Conservation (phyloP, 345 rosid species). For the Eucalyptus lansdowneana region DNA sequence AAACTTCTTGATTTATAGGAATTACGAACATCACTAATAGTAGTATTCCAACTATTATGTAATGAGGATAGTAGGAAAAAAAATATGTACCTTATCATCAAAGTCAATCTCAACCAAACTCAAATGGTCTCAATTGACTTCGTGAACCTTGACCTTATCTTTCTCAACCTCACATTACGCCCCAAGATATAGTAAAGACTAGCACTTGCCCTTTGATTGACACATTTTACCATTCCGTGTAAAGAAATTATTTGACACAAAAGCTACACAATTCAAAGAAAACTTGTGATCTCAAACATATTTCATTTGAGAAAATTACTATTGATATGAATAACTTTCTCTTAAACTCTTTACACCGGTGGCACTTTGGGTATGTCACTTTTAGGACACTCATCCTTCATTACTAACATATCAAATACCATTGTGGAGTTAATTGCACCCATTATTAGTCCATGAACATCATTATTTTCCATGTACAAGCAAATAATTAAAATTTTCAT, state of each 20-base stretch:
- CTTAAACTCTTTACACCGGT: neutral
- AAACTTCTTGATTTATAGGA: neutral
- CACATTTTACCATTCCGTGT: no score
- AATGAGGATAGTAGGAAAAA: neutral
- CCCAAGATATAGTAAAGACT: neutral
- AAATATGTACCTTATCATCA: neutral
- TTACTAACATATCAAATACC: neutral
- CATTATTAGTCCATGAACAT: neutral
- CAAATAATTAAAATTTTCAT: neutral
- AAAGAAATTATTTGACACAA: neutral
- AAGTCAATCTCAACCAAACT: neutral
- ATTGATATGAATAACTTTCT: neutral
- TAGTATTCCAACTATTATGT: neutral
- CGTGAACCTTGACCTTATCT: neutral
- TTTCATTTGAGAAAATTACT: neutral
- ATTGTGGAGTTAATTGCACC: neutral
- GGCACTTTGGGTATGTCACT: neutral
- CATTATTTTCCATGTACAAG: neutral
- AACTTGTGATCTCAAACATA: neutral
- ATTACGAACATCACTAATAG: neutral
- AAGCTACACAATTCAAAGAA: neutral
- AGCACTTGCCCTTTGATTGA: neutral
- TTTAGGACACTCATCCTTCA: neutral
- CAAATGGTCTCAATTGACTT: neutral
- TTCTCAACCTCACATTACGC: neutral